Percentiles rank a stretch among this genome's conserved stretches.
Evolutionary conservation across 139 green algal genomes (phyloP).

Genomic region (Chlorella sp.): DNA sequence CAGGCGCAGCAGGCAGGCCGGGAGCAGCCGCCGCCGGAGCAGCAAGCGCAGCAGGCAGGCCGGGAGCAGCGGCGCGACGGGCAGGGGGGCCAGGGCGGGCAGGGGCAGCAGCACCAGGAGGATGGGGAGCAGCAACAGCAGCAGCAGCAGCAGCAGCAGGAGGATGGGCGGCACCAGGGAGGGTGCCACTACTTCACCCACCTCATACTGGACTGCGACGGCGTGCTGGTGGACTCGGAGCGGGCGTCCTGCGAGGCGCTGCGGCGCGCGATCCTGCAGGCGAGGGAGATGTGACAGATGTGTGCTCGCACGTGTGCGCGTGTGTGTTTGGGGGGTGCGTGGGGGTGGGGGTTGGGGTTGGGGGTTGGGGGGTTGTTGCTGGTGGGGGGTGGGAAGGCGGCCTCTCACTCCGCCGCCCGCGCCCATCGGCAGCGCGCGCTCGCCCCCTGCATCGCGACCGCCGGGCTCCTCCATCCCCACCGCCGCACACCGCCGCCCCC

Average conservation of each 20-base stretch:
- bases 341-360: background rate
- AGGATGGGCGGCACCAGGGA: background rate
- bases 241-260: slow-evolving; percentile 71
- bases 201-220: slow-evolving; percentile 83
- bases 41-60: background rate
- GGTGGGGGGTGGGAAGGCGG: background rate
- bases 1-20: no score
- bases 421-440: no score
- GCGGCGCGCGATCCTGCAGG: slow-evolving; percentile 58
- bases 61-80: background rate
- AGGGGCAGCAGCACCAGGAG: background rate
- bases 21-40: background rate
- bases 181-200: slow-evolving; percentile 38
- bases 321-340: background rate
- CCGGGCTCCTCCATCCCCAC: no score
- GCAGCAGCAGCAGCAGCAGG: slow-evolving; percentile 3
- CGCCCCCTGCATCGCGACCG: no score
- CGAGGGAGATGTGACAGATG: no score
- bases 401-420: background rate
- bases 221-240: slow-evolving; percentile 80
- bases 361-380: background rate
- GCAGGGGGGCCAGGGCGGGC: background rate
- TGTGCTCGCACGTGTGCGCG: no score
- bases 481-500: no score
- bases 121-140: background rate